Evolutionary conservation across 768 basidiomycete genomes (phyloP).

Genomic region (Termitomyces bulborhizus): DNA sequence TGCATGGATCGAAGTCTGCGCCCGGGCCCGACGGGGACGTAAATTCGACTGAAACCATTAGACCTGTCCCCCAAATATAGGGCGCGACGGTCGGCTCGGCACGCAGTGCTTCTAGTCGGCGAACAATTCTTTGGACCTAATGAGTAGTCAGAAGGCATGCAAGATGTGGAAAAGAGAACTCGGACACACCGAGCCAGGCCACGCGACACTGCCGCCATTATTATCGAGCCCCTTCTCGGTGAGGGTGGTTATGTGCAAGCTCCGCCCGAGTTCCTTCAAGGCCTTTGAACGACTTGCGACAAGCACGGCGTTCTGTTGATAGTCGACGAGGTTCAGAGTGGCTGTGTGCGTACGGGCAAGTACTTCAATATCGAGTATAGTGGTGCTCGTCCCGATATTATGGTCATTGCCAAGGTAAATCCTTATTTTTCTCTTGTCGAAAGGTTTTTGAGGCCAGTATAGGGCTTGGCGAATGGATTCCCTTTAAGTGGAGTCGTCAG

Average conservation of each 20-base stretch:
- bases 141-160: conserved; percentile 5
- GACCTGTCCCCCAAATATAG: conserved; percentile 75
- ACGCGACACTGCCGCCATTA: conserved; percentile 91
- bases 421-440: background rate
- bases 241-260: conserved; percentile 96
- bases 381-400: conserved; percentile 80
- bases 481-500: conserved; percentile 85
- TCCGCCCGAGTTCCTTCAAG: conserved; percentile 71
- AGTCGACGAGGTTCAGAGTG: conserved; percentile 84
- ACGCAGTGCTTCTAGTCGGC: conserved; percentile 48
- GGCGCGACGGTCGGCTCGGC: conserved; percentile 43
- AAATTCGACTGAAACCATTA: conserved; percentile 87
- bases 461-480: conserved; percentile 90
- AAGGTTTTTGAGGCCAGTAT: background rate
- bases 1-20: conserved; percentile 37
- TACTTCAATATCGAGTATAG: conserved; percentile 81
- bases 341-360: conserved; percentile 84
- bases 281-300: conserved; percentile 82
- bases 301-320: conserved; percentile 80
- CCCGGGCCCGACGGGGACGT: conserved; percentile 52
- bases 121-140: conserved; percentile 71
- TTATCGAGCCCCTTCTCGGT: conserved; percentile 90
- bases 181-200: background rate
- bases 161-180: background rate
- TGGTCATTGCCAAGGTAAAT: conserved; percentile 80